These are phyloP conservation scores for Phtheirospermum japonicum DNA, from an alignment of 257 asterid genomes.

Conservation along the genomic window DNA sequence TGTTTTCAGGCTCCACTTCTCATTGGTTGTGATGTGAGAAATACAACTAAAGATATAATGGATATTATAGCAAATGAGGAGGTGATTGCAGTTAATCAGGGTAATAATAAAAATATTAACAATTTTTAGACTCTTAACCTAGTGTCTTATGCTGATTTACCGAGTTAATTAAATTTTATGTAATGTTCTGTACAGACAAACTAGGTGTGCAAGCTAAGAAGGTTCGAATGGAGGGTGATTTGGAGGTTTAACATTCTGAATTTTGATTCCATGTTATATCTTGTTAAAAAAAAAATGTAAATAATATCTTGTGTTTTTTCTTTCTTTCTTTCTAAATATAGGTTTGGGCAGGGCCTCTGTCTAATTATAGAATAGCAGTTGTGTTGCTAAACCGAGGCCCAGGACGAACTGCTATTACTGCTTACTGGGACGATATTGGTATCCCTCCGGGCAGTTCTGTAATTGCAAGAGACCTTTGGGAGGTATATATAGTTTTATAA, in stretches of 20 bases:
- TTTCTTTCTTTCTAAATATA: constrained; percentile 6
- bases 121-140: not conserved
- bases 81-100: constrained; percentile 79
- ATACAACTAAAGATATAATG: constrained; percentile 44
- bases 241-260: constrained; percentile 43
- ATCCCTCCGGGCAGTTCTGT: constrained; percentile 50
- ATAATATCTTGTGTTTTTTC: not conserved
- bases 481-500: constrained; percentile 41
- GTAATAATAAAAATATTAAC: constrained; percentile 28
- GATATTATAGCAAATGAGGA: constrained; percentile 65
- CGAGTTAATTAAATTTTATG: not conserved
- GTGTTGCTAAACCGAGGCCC: constrained; percentile 70
- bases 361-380: constrained; percentile 62
- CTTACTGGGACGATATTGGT: constrained; percentile 82
- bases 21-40: constrained; percentile 86
- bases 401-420: constrained; percentile 35
- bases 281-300: not conserved
- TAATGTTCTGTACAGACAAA: constrained; percentile 42
- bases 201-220: constrained; percentile 81
- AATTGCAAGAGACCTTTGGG: constrained; percentile 75
- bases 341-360: constrained; percentile 95
- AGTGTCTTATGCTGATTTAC: constrained; percentile 8
- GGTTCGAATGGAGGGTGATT: constrained; percentile 80
- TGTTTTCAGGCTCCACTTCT: constrained; percentile 73
- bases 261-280: not conserved